Evolutionary conservation across 2,329 filamentous ascomycete species (phyloP).

Genomic region (Fusarium tanahbumbuense): DNA sequence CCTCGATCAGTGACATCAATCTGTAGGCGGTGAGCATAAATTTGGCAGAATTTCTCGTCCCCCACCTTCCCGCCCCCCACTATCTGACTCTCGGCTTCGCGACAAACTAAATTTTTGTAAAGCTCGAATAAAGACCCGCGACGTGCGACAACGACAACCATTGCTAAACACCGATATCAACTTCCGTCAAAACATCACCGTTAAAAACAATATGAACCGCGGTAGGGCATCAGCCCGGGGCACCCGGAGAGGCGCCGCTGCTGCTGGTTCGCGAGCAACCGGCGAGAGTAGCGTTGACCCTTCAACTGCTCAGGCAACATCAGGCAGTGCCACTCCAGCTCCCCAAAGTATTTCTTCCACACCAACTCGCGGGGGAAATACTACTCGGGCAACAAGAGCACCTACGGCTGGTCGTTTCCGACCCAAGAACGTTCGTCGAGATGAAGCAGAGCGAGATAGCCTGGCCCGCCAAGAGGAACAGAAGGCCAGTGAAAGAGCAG

Average conservation of each 20-base stretch:
- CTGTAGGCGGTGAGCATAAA: slow-evolving; percentile 32
- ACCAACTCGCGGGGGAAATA: slow-evolving; percentile 49
- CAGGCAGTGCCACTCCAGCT: slow-evolving; percentile 33
- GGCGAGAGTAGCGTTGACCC: slow-evolving; percentile 35
- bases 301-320: slow-evolving; percentile 29
- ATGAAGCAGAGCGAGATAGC: slow-evolving; percentile 61
- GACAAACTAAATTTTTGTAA: slow-evolving; percentile 45
- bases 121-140: slow-evolving; percentile 33
- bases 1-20: slow-evolving; percentile 2
- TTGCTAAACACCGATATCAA: not conserved
- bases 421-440: slow-evolving; percentile 62
- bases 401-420: slow-evolving; percentile 57
- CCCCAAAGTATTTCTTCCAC: slow-evolving; percentile 40
- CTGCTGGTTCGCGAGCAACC: slow-evolving; percentile 41
- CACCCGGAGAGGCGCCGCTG: slow-evolving; percentile 48
- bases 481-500: slow-evolving; percentile 56
- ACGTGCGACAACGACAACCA: slow-evolving; percentile 6
- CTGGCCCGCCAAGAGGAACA: slow-evolving; percentile 59
- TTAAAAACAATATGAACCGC: slow-evolving; percentile 48
- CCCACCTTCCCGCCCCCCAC: slow-evolving; percentile 50
- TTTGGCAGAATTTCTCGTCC: slow-evolving; percentile 48
- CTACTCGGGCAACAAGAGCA: slow-evolving; percentile 52
- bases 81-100: slow-evolving; percentile 34
- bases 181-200: not conserved
- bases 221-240: slow-evolving; percentile 50